These are phyloP conservation scores for Ustilago bromivora DNA, from an alignment of 1,284 basidiomycete species.

Conservation along the genomic window DNA sequence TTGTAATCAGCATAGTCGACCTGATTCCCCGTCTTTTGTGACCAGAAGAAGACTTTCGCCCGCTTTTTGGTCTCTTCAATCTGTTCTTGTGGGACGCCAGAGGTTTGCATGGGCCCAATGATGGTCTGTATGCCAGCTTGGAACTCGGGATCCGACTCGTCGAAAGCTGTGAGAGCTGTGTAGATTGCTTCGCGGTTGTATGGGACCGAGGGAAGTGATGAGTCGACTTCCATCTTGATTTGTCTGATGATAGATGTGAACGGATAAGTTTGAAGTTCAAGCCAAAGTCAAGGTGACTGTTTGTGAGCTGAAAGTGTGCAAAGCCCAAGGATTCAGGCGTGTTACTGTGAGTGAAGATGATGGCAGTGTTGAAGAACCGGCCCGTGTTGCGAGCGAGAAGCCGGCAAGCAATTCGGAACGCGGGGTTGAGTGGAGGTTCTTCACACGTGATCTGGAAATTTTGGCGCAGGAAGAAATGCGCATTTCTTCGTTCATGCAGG, in stretches of 20 bases:
- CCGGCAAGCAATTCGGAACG: slow-evolving; percentile 3
- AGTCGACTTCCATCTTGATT: slow-evolving; percentile 21
- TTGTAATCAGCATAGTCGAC: slow-evolving; percentile 45
- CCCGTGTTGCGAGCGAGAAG: slow-evolving; percentile 2
- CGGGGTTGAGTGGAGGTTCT: slow-evolving; percentile 8
- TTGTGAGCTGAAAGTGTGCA: too few relatives aligned
- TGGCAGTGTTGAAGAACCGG: neutral
- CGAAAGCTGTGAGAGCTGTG: slow-evolving; percentile 31
- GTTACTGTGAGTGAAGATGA: neutral
- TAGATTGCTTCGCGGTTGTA: slow-evolving; percentile 46
- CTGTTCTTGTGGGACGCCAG: slow-evolving; percentile 43
- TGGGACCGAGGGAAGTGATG: slow-evolving; percentile 23
- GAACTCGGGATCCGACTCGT: slow-evolving; percentile 40
- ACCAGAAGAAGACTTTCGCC: slow-evolving; percentile 55
- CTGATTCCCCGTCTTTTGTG: slow-evolving; percentile 40
- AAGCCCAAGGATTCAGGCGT: neutral
- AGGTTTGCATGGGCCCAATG: slow-evolving; percentile 43
- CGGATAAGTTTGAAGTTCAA: too few relatives aligned
- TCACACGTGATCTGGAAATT: slow-evolving; percentile 2
- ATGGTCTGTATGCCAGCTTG: slow-evolving; percentile 57
- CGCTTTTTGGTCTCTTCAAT: slow-evolving; percentile 45
- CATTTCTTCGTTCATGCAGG: neutral
- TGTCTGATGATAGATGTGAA: neutral
- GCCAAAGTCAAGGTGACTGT: too few relatives aligned
- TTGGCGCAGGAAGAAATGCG: slow-evolving; percentile 1